These are phyloP conservation scores for Ormosia emarginata DNA, from an alignment of 306 rosid genomes.

Conservation along the genomic window DNA sequence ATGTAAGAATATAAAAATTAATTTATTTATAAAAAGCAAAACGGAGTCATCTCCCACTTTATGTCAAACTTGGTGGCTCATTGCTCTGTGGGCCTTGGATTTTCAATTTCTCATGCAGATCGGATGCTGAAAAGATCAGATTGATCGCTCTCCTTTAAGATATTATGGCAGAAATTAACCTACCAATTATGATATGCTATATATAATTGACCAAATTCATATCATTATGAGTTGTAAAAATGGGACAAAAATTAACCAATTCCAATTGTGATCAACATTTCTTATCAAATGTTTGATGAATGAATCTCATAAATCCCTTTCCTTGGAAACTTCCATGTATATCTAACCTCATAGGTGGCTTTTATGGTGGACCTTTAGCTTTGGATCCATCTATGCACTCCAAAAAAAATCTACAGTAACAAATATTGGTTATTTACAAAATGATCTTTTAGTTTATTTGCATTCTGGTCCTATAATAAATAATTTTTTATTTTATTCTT, in stretches of 20 bases:
- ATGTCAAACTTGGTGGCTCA: slow-evolving; percentile 18
- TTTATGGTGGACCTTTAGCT: too few species aligned
- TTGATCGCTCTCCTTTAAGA: background rate
- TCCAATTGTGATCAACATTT: background rate
- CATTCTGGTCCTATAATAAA: too few species aligned
- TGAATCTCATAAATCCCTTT: background rate
- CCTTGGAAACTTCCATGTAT: background rate
- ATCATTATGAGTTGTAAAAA: background rate
- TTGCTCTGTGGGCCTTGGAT: slow-evolving; percentile 18
- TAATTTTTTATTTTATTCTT: too few species aligned
- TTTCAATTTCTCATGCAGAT: background rate
- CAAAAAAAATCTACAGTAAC: too few species aligned
- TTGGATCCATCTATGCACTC: too few species aligned
- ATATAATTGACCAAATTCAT: background rate
- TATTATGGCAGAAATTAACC: background rate
- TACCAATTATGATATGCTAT: background rate
- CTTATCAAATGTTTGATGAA: background rate
- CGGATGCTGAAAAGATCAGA: background rate
- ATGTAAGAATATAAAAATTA: too few species aligned
- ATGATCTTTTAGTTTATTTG: too few species aligned
- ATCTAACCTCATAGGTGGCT: too few species aligned
- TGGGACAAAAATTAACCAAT: background rate
- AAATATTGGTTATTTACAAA: too few species aligned
- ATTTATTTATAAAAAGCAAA: background rate
- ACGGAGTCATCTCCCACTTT: background rate